Evolutionary conservation across 805 yeast genomes (phyloP), one percentile per base, ranked within the genome.

Genomic region (Priceomyces medius): DNA sequence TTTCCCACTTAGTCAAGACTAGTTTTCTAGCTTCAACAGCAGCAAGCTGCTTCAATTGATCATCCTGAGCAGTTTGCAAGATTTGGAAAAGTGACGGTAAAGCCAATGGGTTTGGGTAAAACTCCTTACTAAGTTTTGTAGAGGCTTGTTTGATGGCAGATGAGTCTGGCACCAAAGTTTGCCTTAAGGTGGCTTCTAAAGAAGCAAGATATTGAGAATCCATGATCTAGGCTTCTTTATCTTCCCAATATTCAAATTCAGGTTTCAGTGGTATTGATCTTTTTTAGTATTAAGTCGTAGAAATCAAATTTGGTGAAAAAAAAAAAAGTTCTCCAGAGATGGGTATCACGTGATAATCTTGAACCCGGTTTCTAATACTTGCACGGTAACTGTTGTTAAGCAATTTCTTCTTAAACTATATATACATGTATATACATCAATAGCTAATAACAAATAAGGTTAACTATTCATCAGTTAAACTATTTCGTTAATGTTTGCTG

Each of bases 11-110:
- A 49, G 75, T 71, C 40, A 74, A 58, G 29, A 90, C 80, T 58
- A 85, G 77, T 64, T 93, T 93, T 68, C 96, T 81, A 31, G 90
- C 88, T 70, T 93, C 99, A 48, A 93, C 96, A 47, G 97, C 95
- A n/a, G 97, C 95, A 47, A 93, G 74, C 65, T 89, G 96, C 56
- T 87, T 85, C 53, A 90, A 61, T 55, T 85, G 86, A 49, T 78
- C 83, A 54, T 82, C 82, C 31, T 74, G 66, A 51, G 83, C 81
- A 50, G 73, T 75, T 64, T 86, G 89, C 57, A 88, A 74, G 46
- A 93, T 79, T 56, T 87, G 93, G 53, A 91, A 71, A 61, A 91
- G 73, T 8, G 96, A 83, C 14, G 96, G 93, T 45, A 91, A 74
- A 14, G 91, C 77, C 51, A 77, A 69, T 20, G 87, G 79, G 53